Evolutionary conservation across 352 stramenopile genomes (phyloP).

Genomic region (Phytophthora citricola): DNA sequence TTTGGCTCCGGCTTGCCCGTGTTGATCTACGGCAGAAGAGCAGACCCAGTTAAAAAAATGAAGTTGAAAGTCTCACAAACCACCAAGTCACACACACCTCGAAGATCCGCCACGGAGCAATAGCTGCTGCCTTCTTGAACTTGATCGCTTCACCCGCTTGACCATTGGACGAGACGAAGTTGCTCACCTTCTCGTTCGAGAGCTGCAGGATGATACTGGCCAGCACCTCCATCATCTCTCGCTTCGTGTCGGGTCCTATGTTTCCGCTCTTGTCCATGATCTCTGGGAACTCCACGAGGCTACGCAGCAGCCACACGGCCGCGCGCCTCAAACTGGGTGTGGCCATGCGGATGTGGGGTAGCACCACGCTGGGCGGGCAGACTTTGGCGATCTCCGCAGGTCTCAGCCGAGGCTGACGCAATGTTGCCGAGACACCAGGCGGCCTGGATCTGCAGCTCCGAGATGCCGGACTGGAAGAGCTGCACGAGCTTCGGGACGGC

Average conservation of each 20-base stretch:
- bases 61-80: constrained; percentile 8
- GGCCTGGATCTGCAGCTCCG: constrained; percentile 88
- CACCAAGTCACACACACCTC: constrained; percentile 47
- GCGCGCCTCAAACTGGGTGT: constrained; percentile 79
- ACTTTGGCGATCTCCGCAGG: constrained; percentile 77
- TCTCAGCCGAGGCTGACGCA: constrained; percentile 73
- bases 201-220: constrained; percentile 81
- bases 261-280: constrained; percentile 63
- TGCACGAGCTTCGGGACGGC: constrained; percentile 81
- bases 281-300: constrained; percentile 85
- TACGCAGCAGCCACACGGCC: constrained; percentile 84
- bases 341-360: constrained; percentile 88
- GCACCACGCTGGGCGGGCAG: constrained; percentile 71
- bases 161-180: constrained; percentile 61
- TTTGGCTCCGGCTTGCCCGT: constrained; percentile 85
- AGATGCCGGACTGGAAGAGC: constrained; percentile 88
- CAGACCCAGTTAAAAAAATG: constrained; percentile 11
- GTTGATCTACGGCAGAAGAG: constrained; percentile 49
- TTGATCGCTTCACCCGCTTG: constrained; percentile 49
- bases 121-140: constrained; percentile 64
- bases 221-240: constrained; percentile 77
- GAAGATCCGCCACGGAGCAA: constrained; percentile 87
- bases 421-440: constrained; percentile 90
- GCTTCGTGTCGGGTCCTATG: constrained; percentile 60
- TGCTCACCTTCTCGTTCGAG: constrained; percentile 75